Percentiles rank a stretch among this genome's conserved stretches.
These are phyloP conservation scores for Vicia villosa DNA, from an alignment of 306 rosid genomes.

Conservation along the genomic window DNA sequence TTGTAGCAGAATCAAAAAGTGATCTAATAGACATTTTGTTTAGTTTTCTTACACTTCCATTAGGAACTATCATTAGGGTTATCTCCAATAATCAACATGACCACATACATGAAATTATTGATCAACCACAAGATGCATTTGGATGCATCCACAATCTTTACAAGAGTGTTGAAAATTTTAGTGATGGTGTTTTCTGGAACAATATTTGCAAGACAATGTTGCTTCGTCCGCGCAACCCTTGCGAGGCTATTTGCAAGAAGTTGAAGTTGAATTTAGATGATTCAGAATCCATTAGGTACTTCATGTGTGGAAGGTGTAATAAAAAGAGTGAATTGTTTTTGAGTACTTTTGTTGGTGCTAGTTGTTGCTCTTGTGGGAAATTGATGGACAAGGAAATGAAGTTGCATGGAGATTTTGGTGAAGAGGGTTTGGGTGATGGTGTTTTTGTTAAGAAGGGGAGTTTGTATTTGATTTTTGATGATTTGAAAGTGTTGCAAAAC, in stretches of 20 bases:
- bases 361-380: constrained; percentile 35
- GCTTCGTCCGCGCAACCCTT: constrained; percentile 36
- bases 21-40: constrained; percentile 41
- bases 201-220: constrained; percentile 35
- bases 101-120: not conserved
- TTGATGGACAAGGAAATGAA: constrained; percentile 41
- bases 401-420: constrained; percentile 7
- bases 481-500: constrained; percentile 32
- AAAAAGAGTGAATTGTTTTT: constrained; percentile 3
- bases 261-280: constrained; percentile 33
- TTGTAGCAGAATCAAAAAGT: constrained; percentile 35
- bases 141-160: constrained; percentile 41
- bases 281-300: constrained; percentile 3
- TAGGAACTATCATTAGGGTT: constrained; percentile 36
- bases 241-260: constrained; percentile 31
- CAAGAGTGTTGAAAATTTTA: constrained; percentile 6
- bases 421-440: constrained; percentile 13
- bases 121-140: not conserved
- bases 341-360: constrained; percentile 37
- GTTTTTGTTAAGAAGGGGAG: constrained; percentile 38
- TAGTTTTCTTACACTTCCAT: constrained; percentile 42
- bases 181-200: constrained; percentile 23
- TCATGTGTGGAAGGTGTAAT: constrained; percentile 25
- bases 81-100: constrained; percentile 10
- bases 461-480: constrained; percentile 37